phyloP scores from a whole-genome alignment of 345 rosid genomes.

The Camelina sativa region DNA sequence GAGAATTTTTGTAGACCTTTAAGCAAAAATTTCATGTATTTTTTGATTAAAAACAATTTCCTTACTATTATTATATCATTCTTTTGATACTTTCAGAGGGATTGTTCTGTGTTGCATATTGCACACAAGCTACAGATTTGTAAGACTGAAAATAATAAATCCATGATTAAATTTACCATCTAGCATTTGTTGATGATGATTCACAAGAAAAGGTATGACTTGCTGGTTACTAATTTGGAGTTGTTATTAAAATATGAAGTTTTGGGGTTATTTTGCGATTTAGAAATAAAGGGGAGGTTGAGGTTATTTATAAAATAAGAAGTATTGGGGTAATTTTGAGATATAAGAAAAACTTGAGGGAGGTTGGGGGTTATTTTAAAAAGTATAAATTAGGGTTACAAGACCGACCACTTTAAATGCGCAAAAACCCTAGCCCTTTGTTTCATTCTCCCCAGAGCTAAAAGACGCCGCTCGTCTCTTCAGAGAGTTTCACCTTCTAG shows the following conservation, averaged over 20 bases:
- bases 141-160: background rate
- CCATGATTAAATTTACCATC: background rate
- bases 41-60: background rate
- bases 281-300: too few species aligned
- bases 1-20: background rate
- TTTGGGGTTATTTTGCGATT: too few species aligned
- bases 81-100: conserved; percentile 14
- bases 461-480: conserved; percentile 38
- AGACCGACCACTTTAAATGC: conserved; percentile 33
- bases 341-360: background rate
- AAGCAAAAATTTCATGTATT: background rate
- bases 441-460: conserved; percentile 24
- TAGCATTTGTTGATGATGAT: conserved; percentile 4
- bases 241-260: background rate
- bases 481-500: conserved; percentile 37
- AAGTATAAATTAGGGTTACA: conserved; percentile 27
- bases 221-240: background rate
- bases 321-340: conserved; percentile 12
- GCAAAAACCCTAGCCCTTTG: conserved; percentile 26
- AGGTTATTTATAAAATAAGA: background rate
- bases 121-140: background rate
- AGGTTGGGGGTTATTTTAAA: background rate
- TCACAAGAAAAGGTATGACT: background rate
- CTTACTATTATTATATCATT: background rate
- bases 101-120: background rate